Conservation (phyloP, 345 rosid genomes). For the Gossypium bickii region DNA sequence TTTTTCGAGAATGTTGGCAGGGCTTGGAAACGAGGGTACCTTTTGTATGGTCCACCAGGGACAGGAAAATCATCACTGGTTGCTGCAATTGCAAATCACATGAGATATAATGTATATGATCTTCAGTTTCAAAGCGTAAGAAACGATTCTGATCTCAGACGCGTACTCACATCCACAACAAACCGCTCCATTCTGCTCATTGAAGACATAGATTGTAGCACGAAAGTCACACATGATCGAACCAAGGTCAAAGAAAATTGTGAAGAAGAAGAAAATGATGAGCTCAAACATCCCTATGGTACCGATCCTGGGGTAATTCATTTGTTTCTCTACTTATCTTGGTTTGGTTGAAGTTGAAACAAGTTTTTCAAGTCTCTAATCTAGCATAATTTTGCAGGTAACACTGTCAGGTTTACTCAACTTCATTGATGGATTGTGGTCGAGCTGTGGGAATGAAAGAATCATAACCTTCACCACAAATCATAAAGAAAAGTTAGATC, state of each 20-base stretch:
- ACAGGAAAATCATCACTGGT: conserved; percentile 20
- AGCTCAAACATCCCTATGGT: background rate
- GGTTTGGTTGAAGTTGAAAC: background rate
- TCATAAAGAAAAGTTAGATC: conserved; percentile 11
- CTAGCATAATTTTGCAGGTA: background rate
- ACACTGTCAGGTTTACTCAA: conserved; percentile 17
- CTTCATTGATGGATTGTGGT: conserved; percentile 24
- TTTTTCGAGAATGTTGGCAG: conserved; percentile 15
- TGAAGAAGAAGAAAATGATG: background rate
- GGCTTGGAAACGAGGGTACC: conserved; percentile 26
- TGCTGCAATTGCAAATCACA: conserved; percentile 17
- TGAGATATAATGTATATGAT: conserved; percentile 20
- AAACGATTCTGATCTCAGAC: conserved; percentile 15
- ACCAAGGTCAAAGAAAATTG: background rate
- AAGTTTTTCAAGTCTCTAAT: background rate
- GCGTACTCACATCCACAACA: conserved; percentile 6
- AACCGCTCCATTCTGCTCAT: conserved; percentile 12
- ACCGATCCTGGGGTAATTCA: conserved; percentile 16
- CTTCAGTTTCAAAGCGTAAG: conserved; percentile 16
- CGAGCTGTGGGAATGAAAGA: conserved; percentile 19
- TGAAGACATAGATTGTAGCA: conserved; percentile 11
- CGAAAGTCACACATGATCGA: background rate
- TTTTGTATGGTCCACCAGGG: conserved; percentile 19
- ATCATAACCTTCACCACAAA: conserved; percentile 21
- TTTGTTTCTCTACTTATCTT: background rate